Evolutionary conservation across 2,329 filamentous ascomycete genomes (phyloP).

Genomic region (Torrubiella hemipterigena): DNA sequence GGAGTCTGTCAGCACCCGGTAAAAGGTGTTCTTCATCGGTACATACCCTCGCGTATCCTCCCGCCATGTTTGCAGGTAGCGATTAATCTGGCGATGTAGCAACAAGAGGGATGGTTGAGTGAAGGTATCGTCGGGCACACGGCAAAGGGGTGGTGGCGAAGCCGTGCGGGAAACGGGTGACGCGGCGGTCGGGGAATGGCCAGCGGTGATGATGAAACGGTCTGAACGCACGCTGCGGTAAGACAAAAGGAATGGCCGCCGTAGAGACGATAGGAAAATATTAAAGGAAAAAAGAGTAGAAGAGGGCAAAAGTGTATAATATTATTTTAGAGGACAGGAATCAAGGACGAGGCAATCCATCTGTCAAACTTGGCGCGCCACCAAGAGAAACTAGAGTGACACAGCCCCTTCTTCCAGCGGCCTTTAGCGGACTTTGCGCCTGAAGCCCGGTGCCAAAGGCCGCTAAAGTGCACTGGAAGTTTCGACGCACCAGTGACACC

Average conservation of each 20-base stretch:
- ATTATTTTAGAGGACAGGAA: no score
- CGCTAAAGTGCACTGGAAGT: no score
- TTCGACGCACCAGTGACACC: no score
- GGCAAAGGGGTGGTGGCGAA: background rate
- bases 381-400: no score
- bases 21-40: background rate
- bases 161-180: constrained; percentile 2
- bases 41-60: constrained; percentile 47
- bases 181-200: background rate
- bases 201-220: background rate
- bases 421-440: no score
- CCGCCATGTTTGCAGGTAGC: constrained; percentile 30
- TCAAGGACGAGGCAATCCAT: no score
- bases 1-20: constrained; percentile 10
- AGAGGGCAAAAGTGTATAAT: no score
- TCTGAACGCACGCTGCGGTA: background rate
- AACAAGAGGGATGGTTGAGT: background rate
- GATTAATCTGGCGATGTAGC: background rate
- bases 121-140: background rate
- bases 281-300: no score
- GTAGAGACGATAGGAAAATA: background rate
- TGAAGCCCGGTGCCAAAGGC: no score
- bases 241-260: background rate
- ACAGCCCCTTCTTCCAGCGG: no score
- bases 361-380: no score